Conservation (phyloP, 2,329 filamentous ascomycete species). For the Pseudogymnoascus destructans region DNA sequence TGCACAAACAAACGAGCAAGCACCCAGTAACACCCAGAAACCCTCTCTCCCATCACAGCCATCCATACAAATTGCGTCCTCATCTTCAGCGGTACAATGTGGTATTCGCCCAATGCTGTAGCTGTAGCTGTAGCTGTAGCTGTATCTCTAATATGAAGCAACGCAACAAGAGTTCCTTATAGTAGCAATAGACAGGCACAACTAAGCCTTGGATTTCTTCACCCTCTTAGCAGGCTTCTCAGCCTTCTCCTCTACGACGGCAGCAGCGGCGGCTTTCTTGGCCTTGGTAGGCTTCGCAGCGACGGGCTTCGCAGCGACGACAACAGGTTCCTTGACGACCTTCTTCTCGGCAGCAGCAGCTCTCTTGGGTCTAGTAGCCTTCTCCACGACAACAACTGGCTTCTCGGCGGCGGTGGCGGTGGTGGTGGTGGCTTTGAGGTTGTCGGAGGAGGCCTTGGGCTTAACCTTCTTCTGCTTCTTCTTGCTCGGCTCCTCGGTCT, state of each 20-base stretch:
- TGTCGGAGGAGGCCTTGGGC: slow-evolving; percentile 13
- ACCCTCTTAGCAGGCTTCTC: slow-evolving; percentile 29
- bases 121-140: neutral
- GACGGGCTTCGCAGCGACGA: slow-evolving; percentile 30
- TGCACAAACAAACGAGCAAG: neutral
- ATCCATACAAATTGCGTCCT: neutral
- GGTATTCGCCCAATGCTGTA: slow-evolving; percentile 4
- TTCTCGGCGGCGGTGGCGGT: slow-evolving; percentile 20
- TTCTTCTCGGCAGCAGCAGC: neutral
- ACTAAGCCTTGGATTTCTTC: slow-evolving; percentile 25
- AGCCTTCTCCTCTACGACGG: neutral
- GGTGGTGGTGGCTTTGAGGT: slow-evolving; percentile 9
- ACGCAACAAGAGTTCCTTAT: neutral
- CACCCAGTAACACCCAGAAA: slow-evolving; percentile 7
- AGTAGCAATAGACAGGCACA: too few species aligned
- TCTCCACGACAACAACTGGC: slow-evolving; percentile 27
- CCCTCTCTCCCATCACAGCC: neutral
- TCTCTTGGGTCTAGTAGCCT: slow-evolving; percentile 20
- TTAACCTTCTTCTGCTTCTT: slow-evolving; percentile 17
- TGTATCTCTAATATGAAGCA: neutral
- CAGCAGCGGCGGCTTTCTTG: slow-evolving; percentile 10
- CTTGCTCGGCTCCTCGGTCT: slow-evolving; percentile 6
- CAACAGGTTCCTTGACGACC: slow-evolving; percentile 25
- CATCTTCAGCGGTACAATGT: neutral
- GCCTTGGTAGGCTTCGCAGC: slow-evolving; percentile 23